Conservation (phyloP, 2,329 filamentous ascomycete genomes). For the Furcasterigmium furcatum region DNA sequence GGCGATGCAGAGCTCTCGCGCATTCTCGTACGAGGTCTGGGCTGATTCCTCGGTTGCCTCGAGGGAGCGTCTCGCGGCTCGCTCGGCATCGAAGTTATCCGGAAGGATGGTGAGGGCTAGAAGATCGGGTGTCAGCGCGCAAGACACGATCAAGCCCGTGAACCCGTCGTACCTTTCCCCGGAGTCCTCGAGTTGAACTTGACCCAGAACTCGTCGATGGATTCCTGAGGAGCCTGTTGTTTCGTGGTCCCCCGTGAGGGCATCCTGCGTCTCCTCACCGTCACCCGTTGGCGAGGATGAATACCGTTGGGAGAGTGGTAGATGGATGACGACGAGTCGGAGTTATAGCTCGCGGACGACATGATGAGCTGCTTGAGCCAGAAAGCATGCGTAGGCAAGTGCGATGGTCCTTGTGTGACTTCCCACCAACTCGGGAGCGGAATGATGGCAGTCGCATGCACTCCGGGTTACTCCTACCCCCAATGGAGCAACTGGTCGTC, state of each 20-base stretch:
- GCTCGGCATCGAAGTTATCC: constrained; percentile 61
- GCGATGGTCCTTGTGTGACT: no score
- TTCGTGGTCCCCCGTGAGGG: constrained; percentile 19
- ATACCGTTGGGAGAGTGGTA: constrained; percentile 1
- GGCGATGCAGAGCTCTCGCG: constrained; percentile 62
- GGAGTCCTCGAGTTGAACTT: constrained; percentile 69
- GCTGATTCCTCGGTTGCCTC: constrained; percentile 41
- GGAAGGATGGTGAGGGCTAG: constrained; percentile 69
- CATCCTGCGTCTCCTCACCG: background rate
- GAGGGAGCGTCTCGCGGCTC: constrained; percentile 53
- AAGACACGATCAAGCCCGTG: no score
- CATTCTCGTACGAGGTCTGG: constrained; percentile 69
- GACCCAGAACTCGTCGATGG: constrained; percentile 70
- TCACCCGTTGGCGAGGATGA: no score
- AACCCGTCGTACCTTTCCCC: constrained; percentile 64
- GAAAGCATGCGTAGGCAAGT: no score
- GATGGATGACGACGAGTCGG: constrained; percentile 3
- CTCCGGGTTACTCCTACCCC: no score
- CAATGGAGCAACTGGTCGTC: no score
- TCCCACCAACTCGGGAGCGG: no score
- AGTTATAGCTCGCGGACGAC: constrained; percentile 4
- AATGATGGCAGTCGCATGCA: no score
- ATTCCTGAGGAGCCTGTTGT: constrained; percentile 61
- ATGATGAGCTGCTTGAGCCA: no score
- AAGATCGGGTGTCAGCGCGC: constrained; percentile 9